Evolutionary conservation across 2,329 filamentous ascomycete genomes (phyloP).

Genomic region (Colletotrichum somersetense): DNA sequence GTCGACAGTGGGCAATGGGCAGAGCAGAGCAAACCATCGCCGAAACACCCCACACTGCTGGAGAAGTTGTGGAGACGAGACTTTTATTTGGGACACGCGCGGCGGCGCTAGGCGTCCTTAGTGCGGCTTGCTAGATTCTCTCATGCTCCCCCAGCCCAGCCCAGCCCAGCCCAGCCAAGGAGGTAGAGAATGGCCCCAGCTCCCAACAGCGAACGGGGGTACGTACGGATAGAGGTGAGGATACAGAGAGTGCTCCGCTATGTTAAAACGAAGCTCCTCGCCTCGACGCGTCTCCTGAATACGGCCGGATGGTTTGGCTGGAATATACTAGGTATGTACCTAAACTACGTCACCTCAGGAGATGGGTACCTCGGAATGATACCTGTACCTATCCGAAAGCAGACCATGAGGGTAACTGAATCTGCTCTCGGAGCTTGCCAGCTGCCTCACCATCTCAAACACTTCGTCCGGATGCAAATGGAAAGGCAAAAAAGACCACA

Average conservation of each 20-base stretch:
- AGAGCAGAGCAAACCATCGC: constrained; percentile 26
- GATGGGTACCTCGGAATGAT: neutral
- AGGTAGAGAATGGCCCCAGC: neutral
- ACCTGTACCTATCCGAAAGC: neutral
- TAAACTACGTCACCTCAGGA: too few species aligned
- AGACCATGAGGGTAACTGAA: neutral
- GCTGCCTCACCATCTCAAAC: constrained; percentile 28
- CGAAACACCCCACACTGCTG: constrained; percentile 26
- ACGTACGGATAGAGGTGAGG: too few species aligned
- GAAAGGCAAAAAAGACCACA: neutral
- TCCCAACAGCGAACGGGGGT: neutral
- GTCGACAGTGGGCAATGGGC: constrained; percentile 30
- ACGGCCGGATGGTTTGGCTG: neutral
- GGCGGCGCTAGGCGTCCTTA: neutral
- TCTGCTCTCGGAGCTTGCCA: neutral
- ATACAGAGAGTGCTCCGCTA: too few species aligned
- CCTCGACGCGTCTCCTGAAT: neutral
- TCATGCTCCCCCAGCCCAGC: neutral
- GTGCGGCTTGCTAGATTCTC: neutral
- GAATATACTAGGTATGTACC: neutral
- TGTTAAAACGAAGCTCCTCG: too few species aligned
- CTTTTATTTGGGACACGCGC: constrained; percentile 4
- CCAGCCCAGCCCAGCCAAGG: neutral
- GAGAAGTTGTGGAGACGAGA: constrained; percentile 1
- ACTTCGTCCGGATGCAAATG: constrained; percentile 34